A percentile compares a stretch with the other conserved stretches of the same genome.
These are phyloP conservation scores for Penicillium frequentans DNA, from an alignment of 2,329 filamentous ascomycete genomes.

Conservation along the genomic window DNA sequence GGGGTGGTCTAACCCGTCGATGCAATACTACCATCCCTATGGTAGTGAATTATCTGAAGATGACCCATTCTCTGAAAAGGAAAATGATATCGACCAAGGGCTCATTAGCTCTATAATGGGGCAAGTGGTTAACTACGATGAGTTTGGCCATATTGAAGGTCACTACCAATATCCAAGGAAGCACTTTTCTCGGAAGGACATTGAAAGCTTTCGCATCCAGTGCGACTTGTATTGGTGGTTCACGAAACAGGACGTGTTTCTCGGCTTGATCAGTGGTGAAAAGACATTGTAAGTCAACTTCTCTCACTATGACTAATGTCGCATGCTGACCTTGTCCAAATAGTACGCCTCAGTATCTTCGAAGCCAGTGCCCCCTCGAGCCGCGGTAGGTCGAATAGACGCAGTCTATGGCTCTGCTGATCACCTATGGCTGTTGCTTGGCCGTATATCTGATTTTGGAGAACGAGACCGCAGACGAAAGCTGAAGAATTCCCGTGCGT, in stretches of 20 bases:
- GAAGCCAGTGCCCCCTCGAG: conserved; percentile 88
- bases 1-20: conserved; percentile 19
- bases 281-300: conserved; percentile 69
- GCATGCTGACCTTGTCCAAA: conserved; percentile 23
- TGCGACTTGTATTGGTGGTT: conserved; percentile 96
- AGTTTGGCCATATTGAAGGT: conserved; percentile 53
- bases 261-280: conserved; percentile 85
- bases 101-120: conserved; percentile 61
- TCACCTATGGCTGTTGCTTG: conserved; percentile 79
- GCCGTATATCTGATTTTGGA: conserved; percentile 75
- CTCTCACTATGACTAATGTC: neutral
- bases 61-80: conserved; percentile 43
- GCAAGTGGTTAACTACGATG: conserved; percentile 57
- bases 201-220: conserved; percentile 76
- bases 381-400: conserved; percentile 72
- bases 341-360: conserved; percentile 76
- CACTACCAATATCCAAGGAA: conserved; percentile 24
- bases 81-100: conserved; percentile 55
- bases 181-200: conserved; percentile 56
- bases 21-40: conserved; percentile 21
- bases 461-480: conserved; percentile 78
- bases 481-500: conserved; percentile 62
- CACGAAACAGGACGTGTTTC: conserved; percentile 88
- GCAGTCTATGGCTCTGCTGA: conserved; percentile 87
- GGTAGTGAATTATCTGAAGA: conserved; percentile 41